Percentiles rank a stretch among this genome's conserved stretches.
Conservation (phyloP, 257 asterid genomes). For the Ajuga chamaepitys region DNA sequence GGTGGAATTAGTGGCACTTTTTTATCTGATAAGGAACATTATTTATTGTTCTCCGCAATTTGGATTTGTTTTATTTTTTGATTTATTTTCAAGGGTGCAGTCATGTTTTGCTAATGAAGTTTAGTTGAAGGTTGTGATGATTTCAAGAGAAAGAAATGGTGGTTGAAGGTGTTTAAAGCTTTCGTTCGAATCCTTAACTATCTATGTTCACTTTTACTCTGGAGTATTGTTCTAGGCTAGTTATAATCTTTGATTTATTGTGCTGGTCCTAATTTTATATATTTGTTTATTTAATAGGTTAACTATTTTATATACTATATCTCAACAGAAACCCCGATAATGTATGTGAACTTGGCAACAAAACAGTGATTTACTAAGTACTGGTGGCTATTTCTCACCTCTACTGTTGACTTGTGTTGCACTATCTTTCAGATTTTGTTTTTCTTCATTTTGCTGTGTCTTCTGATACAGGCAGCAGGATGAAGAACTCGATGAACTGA, state of each 20-base stretch:
- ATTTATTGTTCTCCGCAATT: too few relatives aligned
- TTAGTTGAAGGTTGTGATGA: too few relatives aligned
- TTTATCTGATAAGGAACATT: too few relatives aligned
- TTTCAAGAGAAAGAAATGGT: background rate
- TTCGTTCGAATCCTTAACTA: background rate
- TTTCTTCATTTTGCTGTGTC: conserved; percentile 1
- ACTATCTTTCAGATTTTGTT: background rate
- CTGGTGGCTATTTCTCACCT: background rate
- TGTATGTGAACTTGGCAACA: background rate
- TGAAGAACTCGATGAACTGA: conserved; percentile 80
- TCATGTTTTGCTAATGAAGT: too few relatives aligned
- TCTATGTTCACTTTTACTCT: background rate
- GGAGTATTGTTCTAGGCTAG: background rate
- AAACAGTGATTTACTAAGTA: background rate
- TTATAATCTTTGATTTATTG: background rate
- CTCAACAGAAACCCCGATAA: background rate
- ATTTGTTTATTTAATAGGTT: background rate
- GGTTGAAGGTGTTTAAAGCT: background rate
- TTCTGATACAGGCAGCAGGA: conserved; percentile 55
- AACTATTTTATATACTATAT: background rate
- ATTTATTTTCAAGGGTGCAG: too few relatives aligned
- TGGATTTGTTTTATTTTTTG: too few relatives aligned
- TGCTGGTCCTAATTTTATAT: background rate
- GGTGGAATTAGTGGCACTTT: too few relatives aligned
- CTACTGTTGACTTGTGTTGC: background rate